Base-by-base conservation (phyloP, 2,329 filamentous ascomycete species). In the Fusarium sp. region DNA sequence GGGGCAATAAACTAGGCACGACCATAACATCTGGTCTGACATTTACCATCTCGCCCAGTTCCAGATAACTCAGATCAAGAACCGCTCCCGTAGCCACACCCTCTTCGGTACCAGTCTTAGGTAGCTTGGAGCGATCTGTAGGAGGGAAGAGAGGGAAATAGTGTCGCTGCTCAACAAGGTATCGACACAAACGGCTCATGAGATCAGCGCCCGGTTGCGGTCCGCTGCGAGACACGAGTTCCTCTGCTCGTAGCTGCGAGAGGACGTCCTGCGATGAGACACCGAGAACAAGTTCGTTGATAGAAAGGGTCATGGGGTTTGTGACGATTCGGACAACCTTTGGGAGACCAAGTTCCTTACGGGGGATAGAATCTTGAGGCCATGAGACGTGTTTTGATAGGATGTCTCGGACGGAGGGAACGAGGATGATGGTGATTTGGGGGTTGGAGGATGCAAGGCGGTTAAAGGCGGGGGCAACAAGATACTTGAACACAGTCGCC, bases 81-180 rank as follows among this genome's bases (percentile, higher is more conserved):
- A 91, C 90, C 1, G 93, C 89, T 1, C 94, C 94, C 0, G 91
- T 89, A 6, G 87, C 88, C 37, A 87, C 73, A 1, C 86, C 87
- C 60, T 86, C 84, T 19, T 81, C 83, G 3, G 86, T 87, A 1
- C 89, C 89, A 2, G 88, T 88, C 76, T 86, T 90, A 30, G 90
- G 89, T 56, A 93, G 80, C 68, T 82, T 87, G 58, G 87, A 84
- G 48, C 94, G 85, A 50, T 91, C 89, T 14, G 89, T 86, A 0
- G 95, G 90, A 7, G 96, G 96, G 75, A 94, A 97, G 1, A 98
- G 80, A 0, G 96, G 96, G 74, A 93, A 93, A 79, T 94, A 98
- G 75, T 96, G 94, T 8, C 94, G 84, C 80, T 98, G 96, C 79
- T 97, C 92, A 58, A 99, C 87, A 19, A 99, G 79, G 70, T 96